Evolutionary conservation across 2,329 filamentous ascomycete genomes (phyloP).

Genomic region (Davidsoniella australis): DNA sequence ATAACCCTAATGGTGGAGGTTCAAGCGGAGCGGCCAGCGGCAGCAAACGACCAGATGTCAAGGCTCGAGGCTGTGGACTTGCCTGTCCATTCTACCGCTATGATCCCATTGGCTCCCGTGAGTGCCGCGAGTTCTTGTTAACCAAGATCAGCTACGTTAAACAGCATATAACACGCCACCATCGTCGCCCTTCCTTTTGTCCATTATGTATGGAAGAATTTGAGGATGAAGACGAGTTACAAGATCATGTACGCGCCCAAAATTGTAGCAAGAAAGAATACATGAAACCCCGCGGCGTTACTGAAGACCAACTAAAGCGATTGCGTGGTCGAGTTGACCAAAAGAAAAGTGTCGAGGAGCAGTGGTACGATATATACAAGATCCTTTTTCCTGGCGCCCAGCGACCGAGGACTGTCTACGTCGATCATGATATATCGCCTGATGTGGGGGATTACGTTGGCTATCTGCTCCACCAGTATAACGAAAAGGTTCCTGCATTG

Average conservation of each 20-base stretch:
- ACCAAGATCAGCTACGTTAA: constrained; percentile 17
- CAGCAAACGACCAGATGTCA: constrained; percentile 9
- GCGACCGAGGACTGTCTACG: constrained; percentile 14
- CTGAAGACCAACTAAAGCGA: constrained; percentile 14
- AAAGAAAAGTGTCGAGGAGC: constrained; percentile 14
- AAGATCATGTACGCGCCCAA: constrained; percentile 13
- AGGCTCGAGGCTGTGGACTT: constrained; percentile 10
- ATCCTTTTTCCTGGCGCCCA: constrained; percentile 14
- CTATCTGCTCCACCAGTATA: constrained; percentile 10
- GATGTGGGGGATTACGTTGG: constrained; percentile 14
- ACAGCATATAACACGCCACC: constrained; percentile 16
- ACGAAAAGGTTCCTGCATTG: constrained; percentile 1
- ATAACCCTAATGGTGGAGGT: not conserved
- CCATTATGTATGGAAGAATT: constrained; percentile 15
- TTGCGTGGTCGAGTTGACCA: constrained; percentile 14
- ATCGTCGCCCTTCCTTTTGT: constrained; percentile 15
- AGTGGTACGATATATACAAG: constrained; percentile 16
- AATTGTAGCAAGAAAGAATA: constrained; percentile 11
- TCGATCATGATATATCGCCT: constrained; percentile 14
- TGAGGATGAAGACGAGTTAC: constrained; percentile 11
- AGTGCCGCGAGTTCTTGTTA: constrained; percentile 15
- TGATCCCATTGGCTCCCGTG: constrained; percentile 13
- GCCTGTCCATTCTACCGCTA: constrained; percentile 16
- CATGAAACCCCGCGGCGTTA: constrained; percentile 13
- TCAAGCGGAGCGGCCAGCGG: not conserved